Conservation (phyloP, 2,329 filamentous ascomycete genomes). For the Aspergillus sp. region DNA sequence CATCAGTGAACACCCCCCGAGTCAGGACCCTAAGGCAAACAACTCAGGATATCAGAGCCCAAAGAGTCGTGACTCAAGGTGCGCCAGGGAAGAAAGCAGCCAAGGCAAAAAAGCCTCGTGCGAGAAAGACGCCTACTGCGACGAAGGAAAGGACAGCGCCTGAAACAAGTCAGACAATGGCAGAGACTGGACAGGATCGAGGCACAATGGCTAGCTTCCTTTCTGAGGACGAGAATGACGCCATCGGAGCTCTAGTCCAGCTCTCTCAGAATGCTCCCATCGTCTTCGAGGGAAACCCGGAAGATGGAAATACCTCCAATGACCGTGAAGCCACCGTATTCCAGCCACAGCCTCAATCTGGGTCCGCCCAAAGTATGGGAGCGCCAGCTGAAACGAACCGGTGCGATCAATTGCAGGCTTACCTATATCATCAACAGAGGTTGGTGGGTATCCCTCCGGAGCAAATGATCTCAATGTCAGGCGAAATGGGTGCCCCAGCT, state of each 20-base stretch:
- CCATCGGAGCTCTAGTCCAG: neutral
- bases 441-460: conserved; percentile 27
- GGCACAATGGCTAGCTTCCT: conserved; percentile 1
- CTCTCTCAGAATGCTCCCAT: neutral
- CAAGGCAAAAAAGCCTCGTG: too few species aligned
- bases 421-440: conserved; percentile 30
- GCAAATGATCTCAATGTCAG: conserved; percentile 21
- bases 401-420: conserved; percentile 20
- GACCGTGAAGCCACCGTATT: neutral
- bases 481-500: neutral
- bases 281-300: neutral
- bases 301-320: too few species aligned
- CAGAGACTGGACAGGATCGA: neutral
- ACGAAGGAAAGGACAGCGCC: neutral
- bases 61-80: too few species aligned
- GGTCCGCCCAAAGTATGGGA: neutral
- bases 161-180: neutral
- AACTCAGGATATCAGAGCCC: neutral
- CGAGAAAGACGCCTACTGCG: neutral
- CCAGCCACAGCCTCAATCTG: neutral
- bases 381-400: too few species aligned
- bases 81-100: too few species aligned
- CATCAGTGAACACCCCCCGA: neutral
- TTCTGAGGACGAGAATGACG: neutral
- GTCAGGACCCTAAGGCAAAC: neutral